Conservation (phyloP, 1,284 basidiomycete species). For the Phaffia rhodozyma region DNA sequence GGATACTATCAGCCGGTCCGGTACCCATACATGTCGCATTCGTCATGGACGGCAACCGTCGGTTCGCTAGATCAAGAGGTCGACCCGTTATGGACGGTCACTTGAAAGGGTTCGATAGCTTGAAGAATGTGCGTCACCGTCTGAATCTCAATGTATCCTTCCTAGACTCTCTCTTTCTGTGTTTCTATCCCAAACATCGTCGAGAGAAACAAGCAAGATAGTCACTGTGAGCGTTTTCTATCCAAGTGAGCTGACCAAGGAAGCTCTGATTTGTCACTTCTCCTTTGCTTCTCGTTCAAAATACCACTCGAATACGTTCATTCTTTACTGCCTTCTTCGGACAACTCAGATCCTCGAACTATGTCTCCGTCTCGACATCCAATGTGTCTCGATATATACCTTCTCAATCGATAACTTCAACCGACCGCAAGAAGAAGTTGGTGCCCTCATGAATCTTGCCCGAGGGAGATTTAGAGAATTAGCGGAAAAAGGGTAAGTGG, state of each 20-base stretch:
- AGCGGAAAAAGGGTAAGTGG: slow-evolving; percentile 60
- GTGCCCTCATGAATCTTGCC: slow-evolving; percentile 73
- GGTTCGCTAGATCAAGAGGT: slow-evolving; percentile 66
- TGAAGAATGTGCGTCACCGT: slow-evolving; percentile 53
- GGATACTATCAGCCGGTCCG: slow-evolving; percentile 63
- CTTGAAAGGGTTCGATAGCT: slow-evolving; percentile 66
- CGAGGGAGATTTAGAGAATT: slow-evolving; percentile 72
- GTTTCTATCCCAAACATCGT: background rate
- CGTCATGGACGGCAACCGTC: slow-evolving; percentile 95
- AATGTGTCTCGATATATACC: slow-evolving; percentile 82
- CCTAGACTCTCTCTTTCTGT: background rate
- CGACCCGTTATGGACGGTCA: slow-evolving; percentile 66
- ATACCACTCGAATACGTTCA: background rate
- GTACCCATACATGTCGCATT: slow-evolving; percentile 86
- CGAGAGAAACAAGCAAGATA: slow-evolving; percentile 4
- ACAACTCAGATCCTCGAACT: slow-evolving; percentile 59
- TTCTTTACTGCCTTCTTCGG: background rate
- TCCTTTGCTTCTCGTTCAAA: background rate
- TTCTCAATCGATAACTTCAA: slow-evolving; percentile 98
- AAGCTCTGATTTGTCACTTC: background rate
- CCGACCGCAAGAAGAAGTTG: slow-evolving; percentile 73
- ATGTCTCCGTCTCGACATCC: slow-evolving; percentile 61
- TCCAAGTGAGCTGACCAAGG: background rate
- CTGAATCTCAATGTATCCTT: background rate
- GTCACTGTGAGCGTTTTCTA: background rate